Base-by-base conservation (phyloP, 176 grass and related monocot genomes). In the Hsuehochloa calcarea region DNA sequence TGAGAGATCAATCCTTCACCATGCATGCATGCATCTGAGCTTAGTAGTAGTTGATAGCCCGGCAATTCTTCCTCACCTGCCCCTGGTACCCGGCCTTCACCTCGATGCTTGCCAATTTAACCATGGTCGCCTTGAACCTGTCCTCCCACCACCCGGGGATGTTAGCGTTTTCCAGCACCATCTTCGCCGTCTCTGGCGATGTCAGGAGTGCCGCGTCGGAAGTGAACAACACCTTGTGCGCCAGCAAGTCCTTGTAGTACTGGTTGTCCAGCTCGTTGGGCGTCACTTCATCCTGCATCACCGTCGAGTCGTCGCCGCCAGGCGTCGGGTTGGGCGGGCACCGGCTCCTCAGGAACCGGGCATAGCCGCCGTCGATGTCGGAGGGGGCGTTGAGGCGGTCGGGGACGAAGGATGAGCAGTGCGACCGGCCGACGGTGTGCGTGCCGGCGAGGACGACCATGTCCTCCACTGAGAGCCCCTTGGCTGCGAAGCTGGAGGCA, bases 21-120 rank as follows among this genome's bases (percentile, higher is more conserved):
- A 1, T 29, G 22, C 22, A 59, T n/a, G 68, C 11, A 50, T 5
- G 43, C 63, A 68, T 31, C 3, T 37, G 8, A 54, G 29, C 13
- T 29, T 49, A 72, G 15, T 45, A 44, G 26, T 87, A 22, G 62
- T 88, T 91, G 74, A 89, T 46, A 15, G 17, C 71, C 11, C 81
- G 69, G 65, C 91, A 90, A 6, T 49, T 82, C 70, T 41, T 85
- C 46, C 91, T 87, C 54, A 92, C 61, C 83, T 92, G 58, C 0
- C 90, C 90, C 43, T 88, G 11, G 55, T 25, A 6, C 2, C 88
- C 70, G 17, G 65, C 80, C 73, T 89, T 84, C 40, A 89, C 73
- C 3, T 54, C 46, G 34, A 92, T 70, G 72, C 40, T 80, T 3
- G 78, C 76, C 88, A 90, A 25, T 64, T 93, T 93, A 16, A 77